phyloP scores from a whole-genome alignment of 2,329 filamentous ascomycete genomes.

The Intubia oerlemansii region DNA sequence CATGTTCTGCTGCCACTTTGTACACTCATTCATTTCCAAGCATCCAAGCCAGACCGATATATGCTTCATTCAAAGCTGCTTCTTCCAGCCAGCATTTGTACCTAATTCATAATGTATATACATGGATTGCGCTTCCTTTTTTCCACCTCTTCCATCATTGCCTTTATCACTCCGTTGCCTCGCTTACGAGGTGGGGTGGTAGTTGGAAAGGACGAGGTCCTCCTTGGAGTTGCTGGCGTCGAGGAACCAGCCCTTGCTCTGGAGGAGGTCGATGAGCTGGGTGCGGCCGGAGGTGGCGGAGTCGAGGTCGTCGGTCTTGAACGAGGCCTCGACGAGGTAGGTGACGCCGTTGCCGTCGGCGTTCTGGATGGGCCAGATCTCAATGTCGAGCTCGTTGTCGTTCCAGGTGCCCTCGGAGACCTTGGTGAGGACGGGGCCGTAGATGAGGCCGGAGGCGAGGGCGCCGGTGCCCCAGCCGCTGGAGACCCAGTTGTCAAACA shows the following conservation, averaged over 20 bases:
- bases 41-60: too few relatives aligned
- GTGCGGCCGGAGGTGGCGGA: slow-evolving; percentile 7
- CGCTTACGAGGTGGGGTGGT: slow-evolving; percentile 5
- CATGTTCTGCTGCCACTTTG: too few relatives aligned
- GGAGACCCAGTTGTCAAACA: slow-evolving; percentile 11
- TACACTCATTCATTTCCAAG: too few relatives aligned
- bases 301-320: slow-evolving; percentile 9
- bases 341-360: slow-evolving; percentile 9
- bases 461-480: slow-evolving; percentile 12
- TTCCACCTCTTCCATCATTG: too few relatives aligned
- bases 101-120: too few relatives aligned
- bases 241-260: slow-evolving; percentile 11
- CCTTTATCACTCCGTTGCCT: too few relatives aligned
- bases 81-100: too few relatives aligned
- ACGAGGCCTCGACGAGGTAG: slow-evolving; percentile 13
- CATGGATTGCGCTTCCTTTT: too few relatives aligned
- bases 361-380: too few relatives aligned
- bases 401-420: slow-evolving; percentile 13
- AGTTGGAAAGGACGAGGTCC: slow-evolving; percentile 11
- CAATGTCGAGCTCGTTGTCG: slow-evolving; percentile 10
- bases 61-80: too few relatives aligned
- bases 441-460: too few relatives aligned
- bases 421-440: slow-evolving; percentile 13
- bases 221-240: slow-evolving; percentile 11
- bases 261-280: slow-evolving; percentile 8